A percentile compares a stretch with the other conserved stretches of the same genome.
These are phyloP conservation scores for Raddia distichophylla DNA, from an alignment of 176 grass and related monocot genomes.

Conservation along the genomic window DNA sequence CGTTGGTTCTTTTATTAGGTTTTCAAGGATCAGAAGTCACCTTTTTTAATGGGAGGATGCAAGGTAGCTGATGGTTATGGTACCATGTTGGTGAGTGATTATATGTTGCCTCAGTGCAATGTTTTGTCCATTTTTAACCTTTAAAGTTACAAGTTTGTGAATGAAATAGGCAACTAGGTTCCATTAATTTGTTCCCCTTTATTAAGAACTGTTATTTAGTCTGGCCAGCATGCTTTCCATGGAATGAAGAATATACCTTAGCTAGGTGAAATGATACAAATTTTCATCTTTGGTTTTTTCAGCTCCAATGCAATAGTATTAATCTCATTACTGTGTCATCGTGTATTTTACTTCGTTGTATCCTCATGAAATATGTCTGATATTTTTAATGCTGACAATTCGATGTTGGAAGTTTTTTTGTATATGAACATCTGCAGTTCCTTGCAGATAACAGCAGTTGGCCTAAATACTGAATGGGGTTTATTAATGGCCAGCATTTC, in stretches of 20 bases:
- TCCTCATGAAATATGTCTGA: neutral
- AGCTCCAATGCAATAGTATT: neutral
- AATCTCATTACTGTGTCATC: neutral
- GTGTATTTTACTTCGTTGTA: neutral
- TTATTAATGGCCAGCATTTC: slow-evolving; percentile 97
- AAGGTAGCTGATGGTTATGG: slow-evolving; percentile 98
- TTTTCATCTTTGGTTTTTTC: slow-evolving; percentile 10
- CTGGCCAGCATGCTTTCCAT: no score
- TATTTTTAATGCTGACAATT: neutral
- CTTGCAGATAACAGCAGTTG: slow-evolving; percentile 91
- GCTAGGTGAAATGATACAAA: slow-evolving; percentile 14
- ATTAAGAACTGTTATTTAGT: slow-evolving; percentile 7
- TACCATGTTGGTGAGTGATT: slow-evolving; percentile 84
- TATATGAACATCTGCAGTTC: slow-evolving; percentile 29
- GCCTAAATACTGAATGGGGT: slow-evolving; percentile 97
- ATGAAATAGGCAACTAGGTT: slow-evolving; percentile 2
- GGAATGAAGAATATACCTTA: neutral
- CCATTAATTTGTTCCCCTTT: neutral
- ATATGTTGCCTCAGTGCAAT: slow-evolving; percentile 12
- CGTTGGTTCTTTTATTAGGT: slow-evolving; percentile 52
- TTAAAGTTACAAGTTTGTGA: neutral
- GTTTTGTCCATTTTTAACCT: neutral
- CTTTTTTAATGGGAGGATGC: slow-evolving; percentile 97
- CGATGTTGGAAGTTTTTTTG: neutral
- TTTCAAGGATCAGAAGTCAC: slow-evolving; percentile 74